A percentile compares a stretch with the other conserved stretches of the same genome.
These are phyloP conservation scores for Hypoxylon sp. DNA, from an alignment of 2,329 filamentous ascomycete genomes.

Conservation along the genomic window DNA sequence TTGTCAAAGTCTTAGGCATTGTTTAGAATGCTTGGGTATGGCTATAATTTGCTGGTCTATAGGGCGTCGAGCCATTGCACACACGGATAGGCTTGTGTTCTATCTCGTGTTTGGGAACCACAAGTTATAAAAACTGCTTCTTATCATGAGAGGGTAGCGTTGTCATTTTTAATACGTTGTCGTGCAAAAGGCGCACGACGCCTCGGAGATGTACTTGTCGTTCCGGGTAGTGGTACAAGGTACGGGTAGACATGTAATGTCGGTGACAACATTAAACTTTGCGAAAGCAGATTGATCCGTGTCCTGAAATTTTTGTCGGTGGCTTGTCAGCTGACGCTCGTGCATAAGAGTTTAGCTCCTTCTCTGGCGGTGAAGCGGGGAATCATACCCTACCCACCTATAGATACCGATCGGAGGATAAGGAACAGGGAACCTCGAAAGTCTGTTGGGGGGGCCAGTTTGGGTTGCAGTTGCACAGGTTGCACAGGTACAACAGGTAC, in stretches of 20 bases:
- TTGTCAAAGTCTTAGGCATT: background rate
- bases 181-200: constrained; percentile 13
- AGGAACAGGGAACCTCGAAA: background rate
- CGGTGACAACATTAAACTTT: background rate
- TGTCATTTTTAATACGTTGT: constrained; percentile 6
- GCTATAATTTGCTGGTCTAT: background rate
- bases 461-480: constrained; percentile 26
- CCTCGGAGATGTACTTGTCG: background rate
- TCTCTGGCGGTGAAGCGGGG: constrained; percentile 34
- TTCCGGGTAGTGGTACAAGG: background rate
- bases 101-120: background rate
- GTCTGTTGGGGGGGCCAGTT: constrained; percentile 3
- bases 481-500: constrained; percentile 12
- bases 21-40: background rate
- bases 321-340: constrained; percentile 25
- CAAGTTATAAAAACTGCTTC: background rate
- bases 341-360: background rate
- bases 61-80: background rate
- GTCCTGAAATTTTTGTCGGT: constrained; percentile 7
- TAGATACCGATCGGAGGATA: constrained; percentile 32
- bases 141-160: background rate
- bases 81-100: background rate
- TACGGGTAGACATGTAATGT: background rate
- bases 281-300: too few relatives aligned
- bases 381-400: background rate